Evolutionary conservation across 257 asterid genomes (phyloP).

Genomic region (Solanum etuberosum): DNA sequence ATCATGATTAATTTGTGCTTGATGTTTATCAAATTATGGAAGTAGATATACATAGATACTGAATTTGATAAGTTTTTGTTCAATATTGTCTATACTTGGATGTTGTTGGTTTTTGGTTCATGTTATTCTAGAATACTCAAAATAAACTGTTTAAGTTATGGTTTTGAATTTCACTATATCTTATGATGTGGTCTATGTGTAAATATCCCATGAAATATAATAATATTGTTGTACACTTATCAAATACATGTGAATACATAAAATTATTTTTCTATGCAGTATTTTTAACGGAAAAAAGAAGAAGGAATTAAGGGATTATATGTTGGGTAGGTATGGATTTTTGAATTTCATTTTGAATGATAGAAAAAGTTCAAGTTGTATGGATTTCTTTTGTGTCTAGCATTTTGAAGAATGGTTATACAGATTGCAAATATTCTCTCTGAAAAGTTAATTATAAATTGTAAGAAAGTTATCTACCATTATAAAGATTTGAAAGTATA

Average conservation of each 20-base stretch:
- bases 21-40: not conserved
- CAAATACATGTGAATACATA: not conserved
- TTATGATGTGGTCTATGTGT: not conserved
- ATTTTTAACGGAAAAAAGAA: no score
- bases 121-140: not conserved
- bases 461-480: not conserved
- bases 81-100: not conserved
- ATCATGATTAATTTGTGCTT: not conserved
- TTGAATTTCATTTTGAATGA: no score
- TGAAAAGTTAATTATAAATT: not conserved
- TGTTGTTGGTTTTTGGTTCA: not conserved
- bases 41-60: not conserved
- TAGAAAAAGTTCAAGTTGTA: no score
- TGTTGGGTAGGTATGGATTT: no score
- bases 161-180: not conserved
- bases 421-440: not conserved
- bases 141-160: no score
- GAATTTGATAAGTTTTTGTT: not conserved
- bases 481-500: not conserved
- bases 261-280: no score
- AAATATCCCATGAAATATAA: not conserved
- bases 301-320: no score
- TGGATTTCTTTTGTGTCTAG: not conserved
- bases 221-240: not conserved
- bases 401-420: no score